Base-by-base conservation (phyloP, 306 rosid species). In the Ormosia emarginata region DNA sequence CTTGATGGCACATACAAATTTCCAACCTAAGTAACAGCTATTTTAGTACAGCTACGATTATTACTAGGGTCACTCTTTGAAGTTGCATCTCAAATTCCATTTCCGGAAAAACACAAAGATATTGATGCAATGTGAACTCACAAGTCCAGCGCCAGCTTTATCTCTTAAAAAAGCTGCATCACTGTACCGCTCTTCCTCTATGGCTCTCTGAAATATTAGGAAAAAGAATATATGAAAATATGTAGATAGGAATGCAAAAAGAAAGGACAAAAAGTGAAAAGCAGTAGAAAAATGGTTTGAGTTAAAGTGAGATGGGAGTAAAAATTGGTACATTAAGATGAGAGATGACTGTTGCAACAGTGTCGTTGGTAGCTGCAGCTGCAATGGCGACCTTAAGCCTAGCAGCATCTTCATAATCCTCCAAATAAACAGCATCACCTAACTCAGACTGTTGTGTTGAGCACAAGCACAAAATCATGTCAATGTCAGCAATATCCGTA, bases 301-400 rank as follows among this genome's bases (percentile, higher is more conserved):
- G 32, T 76, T 8, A 68, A 30, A 52, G 15, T 55, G 71, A 47
- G 59, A 36, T n/a, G 13, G 30, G 4, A 67, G 17, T 75, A 1
- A 50, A 64, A 59, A 69, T 64, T 75, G 90, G 50, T 82, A 95
- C 99, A 85, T 87, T 91, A 63, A 92, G 86, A 71, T 76, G 74
- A 79, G 93, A 86, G 80, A 87, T 89, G 74, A 90, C 97, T 90
- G 86, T 86, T 75, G 93, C 97, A 67, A 95, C 98, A 17, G 89
- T 85, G 80, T 95, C 98, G 40, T 87, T 86, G 75, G 92, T 77
- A 43, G 96, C 82, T 37, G 97, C 91, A 69, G 97, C 98, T 24
- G 98, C 98, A 81, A 93, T 88, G 9, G 97, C 98, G 63, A 93
- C 99, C 86, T 95, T 93, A 75, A 92, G 88, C 88, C 91, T 92